Conservation (phyloP, 805 yeast genomes). For the Nakazawaea ambrosiae region DNA sequence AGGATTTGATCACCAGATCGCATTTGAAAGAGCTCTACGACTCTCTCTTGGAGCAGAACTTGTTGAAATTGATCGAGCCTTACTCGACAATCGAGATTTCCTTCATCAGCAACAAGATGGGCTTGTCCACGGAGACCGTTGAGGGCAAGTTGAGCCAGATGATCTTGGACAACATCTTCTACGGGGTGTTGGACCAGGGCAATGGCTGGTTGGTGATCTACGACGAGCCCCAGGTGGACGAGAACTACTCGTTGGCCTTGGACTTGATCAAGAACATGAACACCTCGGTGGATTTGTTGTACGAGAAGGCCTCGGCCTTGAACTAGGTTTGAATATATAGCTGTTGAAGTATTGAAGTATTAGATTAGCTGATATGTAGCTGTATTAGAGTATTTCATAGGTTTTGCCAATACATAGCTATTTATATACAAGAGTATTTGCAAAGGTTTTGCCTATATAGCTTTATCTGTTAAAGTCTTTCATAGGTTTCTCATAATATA, state of each 20-base stretch:
- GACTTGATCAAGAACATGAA: constrained; percentile 85
- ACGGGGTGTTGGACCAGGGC: constrained; percentile 96
- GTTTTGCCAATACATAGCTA: no score
- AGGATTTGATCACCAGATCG: constrained; percentile 82
- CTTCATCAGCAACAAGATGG: constrained; percentile 82
- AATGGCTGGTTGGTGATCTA: constrained; percentile 94
- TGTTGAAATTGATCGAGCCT: constrained; percentile 92
- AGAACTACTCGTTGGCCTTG: constrained; percentile 80
- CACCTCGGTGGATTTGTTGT: constrained; percentile 79
- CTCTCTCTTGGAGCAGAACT: constrained; percentile 84
- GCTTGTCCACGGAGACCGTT: constrained; percentile 78
- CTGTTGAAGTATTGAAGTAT: not conserved
- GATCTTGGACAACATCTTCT: constrained; percentile 93
- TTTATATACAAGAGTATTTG: no score
- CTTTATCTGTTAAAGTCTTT: no score
- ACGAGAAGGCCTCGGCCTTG: constrained; percentile 86
- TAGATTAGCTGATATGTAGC: no score
- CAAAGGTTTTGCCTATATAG: no score
- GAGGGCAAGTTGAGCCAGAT: constrained; percentile 94
- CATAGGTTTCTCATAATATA: no score
- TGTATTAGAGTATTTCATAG: no score
- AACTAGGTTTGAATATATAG: constrained; percentile 31
- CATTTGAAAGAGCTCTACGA: constrained; percentile 93
- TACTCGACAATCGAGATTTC: constrained; percentile 92
- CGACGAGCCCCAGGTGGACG: constrained; percentile 83